Conservation (phyloP, 768 basidiomycete genomes). For the Rhizopogon rudus region DNA sequence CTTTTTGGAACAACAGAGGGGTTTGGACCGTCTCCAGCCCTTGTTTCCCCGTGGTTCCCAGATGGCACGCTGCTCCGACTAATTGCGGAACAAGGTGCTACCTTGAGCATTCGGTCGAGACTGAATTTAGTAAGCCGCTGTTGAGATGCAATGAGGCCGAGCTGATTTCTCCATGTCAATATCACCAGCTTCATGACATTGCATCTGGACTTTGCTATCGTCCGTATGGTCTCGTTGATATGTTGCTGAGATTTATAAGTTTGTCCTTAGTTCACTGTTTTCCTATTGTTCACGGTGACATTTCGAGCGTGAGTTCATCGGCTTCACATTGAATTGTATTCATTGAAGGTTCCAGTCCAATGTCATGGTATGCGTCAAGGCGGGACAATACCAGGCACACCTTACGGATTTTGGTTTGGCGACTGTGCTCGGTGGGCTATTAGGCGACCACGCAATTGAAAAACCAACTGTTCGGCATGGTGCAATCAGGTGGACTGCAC, state of each 20-base stretch:
- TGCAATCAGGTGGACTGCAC: conserved; percentile 39
- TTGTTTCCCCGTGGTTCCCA: not conserved
- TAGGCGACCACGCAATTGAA: conserved; percentile 14
- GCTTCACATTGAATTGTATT: not conserved
- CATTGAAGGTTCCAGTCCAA: conserved; percentile 6
- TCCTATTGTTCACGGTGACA: conserved; percentile 11
- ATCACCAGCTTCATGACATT: conserved; percentile 8
- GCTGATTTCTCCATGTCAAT: not conserved
- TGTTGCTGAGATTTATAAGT: not conserved
- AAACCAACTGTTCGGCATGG: conserved; percentile 30
- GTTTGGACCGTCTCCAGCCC: not conserved
- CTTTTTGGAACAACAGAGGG: too few relatives aligned
- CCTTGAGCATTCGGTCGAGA: not conserved
- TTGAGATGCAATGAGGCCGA: not conserved
- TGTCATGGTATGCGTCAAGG: conserved; percentile 2
- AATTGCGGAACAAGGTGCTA: not conserved
- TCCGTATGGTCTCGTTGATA: not conserved
- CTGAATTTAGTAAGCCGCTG: not conserved
- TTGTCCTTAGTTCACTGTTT: conserved; percentile 10
- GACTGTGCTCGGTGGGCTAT: conserved; percentile 28
- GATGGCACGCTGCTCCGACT: not conserved
- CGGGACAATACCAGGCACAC: conserved; percentile 22
- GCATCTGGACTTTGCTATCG: conserved; percentile 9
- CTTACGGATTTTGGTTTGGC: conserved; percentile 43
- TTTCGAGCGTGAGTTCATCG: conserved; percentile 2